Conservation (phyloP, 169 alveolate genomes). For the Plasmodium vivax region DNA sequence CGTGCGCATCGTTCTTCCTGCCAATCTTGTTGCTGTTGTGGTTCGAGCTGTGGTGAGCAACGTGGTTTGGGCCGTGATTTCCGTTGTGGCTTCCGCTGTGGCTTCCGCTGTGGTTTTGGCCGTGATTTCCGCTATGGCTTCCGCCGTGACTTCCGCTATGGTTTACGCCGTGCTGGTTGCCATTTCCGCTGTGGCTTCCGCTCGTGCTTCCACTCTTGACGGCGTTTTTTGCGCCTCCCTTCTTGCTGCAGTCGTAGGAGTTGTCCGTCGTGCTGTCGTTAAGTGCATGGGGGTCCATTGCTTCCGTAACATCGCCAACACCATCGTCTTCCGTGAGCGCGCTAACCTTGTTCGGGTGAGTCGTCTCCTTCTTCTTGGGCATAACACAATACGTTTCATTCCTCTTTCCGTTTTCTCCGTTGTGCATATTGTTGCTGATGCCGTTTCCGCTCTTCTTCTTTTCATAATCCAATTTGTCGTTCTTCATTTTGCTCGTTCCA, state of each 20-base stretch:
- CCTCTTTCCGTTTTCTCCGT: conserved; percentile 8
- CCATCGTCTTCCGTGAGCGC: conserved; percentile 34
- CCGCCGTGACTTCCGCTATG: neutral
- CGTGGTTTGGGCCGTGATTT: neutral
- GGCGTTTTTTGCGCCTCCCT: neutral
- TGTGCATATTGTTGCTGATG: neutral
- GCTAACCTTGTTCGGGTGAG: conserved; percentile 20
- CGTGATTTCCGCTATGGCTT: neutral
- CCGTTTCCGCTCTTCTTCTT: conserved; percentile 11
- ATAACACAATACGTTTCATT: conserved; percentile 33
- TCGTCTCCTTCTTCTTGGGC: conserved; percentile 42
- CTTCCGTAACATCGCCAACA: conserved; percentile 4
- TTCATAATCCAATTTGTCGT: conserved; percentile 30
- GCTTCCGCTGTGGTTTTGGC: neutral
- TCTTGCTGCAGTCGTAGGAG: conserved; percentile 10
- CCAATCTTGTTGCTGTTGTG: neutral
- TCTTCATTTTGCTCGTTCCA: conserved; percentile 54
- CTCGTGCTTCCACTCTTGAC: neutral
- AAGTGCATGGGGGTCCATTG: conserved; percentile 3
- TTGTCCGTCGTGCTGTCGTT: conserved; percentile 32
- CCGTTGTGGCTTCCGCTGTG: neutral
- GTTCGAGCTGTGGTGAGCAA: neutral
- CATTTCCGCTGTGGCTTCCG: neutral
- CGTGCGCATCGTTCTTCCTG: conserved; percentile 8
- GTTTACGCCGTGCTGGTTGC: neutral